A percentile compares a stretch with the other conserved stretches of the same genome.
phyloP scores from a whole-genome alignment of 2,329 filamentous ascomycete species.

The Aspergillus alliaceus region DNA sequence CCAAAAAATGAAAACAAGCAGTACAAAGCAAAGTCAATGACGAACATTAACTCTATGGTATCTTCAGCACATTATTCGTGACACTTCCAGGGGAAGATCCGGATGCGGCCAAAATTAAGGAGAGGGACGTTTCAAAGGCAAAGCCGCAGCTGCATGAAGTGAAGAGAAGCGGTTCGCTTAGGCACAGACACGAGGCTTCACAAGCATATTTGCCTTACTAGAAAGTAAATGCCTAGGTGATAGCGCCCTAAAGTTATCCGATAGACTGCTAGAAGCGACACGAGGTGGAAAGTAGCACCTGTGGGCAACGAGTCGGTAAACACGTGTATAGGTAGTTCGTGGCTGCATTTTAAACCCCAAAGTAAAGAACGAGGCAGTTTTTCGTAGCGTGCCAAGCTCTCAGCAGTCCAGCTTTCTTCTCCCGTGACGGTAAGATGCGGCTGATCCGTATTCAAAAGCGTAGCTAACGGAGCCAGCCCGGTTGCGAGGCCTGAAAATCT shows the following conservation, averaged over 20 bases:
- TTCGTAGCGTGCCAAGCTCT: not conserved
- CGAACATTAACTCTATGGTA: conserved; percentile 12
- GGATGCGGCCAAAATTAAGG: not conserved
- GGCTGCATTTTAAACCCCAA: no score
- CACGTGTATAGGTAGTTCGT: not conserved
- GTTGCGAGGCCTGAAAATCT: conserved; percentile 5
- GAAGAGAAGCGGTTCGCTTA: not conserved
- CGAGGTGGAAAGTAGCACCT: not conserved
- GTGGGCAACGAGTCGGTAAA: not conserved
- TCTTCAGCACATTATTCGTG: conserved; percentile 16
- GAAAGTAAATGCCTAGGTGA: not conserved
- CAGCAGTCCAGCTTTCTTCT: not conserved
- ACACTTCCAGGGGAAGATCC: not conserved
- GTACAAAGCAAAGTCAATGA: not conserved
- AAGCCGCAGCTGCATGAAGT: not conserved
- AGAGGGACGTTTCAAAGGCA: not conserved
- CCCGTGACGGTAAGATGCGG: not conserved
- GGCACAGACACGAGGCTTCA: not conserved
- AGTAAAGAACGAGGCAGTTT: not conserved
- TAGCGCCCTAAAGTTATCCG: not conserved
- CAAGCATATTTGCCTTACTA: not conserved
- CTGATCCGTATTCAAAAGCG: not conserved
- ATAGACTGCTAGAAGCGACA: not conserved
- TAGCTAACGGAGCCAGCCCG: not conserved
- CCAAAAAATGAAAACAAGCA: not conserved